Evolutionary conservation across 352 stramenopile genomes (phyloP), one percentile per base, ranked within the genome.

Genomic region (Albugo candida): DNA sequence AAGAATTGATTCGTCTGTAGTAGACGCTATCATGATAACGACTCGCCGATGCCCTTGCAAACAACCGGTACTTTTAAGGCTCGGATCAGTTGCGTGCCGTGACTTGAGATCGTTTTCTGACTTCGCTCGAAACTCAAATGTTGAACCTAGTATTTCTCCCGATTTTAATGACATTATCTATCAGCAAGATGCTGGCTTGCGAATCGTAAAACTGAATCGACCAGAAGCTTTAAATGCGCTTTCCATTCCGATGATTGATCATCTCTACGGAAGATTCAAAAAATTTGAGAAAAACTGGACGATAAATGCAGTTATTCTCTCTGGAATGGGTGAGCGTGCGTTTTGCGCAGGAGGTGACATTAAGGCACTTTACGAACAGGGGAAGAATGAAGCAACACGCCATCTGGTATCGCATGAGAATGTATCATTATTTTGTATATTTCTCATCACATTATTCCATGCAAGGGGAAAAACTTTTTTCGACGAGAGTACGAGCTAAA

Each of bases 271-370:
- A 53, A 79, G 80, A 11, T 63, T 97, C 31, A 66, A 81, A 27
- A 77, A 73, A 53, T 80, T 87, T 51, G 70, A 89, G 46, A 54
- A 51, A 27, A 91, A 92, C 59, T 55, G 67, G 24, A 88, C 68
- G 2, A 64, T 92, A 18, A 80, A 88, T 54, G 63, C 73, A 27
- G 65, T 92, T 52, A 60, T 91, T 36, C 89, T 95, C 63, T 81
- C 73, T 11, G 72, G 83, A 19, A 64, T 47, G 20, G 82, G 83
- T 16, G 70, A 65, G 31, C 84, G 84, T 53, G 77, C 86, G 6
- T 97, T 98, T 60, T 98, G 93, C 69, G 89, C 93, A 10, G 93
- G 93, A 41, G 93, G 93, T 31, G 92, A 98, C 66, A 89, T 98
- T 50, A 86, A 85, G 57, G 67, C 68, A 24, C 63, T 97, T 6